Conservation (phyloP, 1,284 basidiomycete species). For the Ganoderma sinense region DNA sequence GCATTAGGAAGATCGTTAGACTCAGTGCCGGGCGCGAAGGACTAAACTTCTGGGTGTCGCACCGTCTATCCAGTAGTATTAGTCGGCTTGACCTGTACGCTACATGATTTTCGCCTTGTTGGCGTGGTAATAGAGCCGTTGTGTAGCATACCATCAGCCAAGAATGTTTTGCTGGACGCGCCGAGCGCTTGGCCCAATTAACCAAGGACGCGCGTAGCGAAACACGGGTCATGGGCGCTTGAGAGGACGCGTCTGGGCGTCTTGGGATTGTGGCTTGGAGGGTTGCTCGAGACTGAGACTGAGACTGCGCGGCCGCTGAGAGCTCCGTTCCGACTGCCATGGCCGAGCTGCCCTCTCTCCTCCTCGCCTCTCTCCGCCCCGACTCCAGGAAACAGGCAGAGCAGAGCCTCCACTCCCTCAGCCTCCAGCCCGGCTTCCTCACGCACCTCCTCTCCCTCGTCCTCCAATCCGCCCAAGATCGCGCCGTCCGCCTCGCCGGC, state of each 20-base stretch:
- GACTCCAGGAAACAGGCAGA: constrained; percentile 83
- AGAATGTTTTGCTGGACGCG: no score
- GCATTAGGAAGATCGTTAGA: no score
- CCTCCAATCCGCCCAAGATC: constrained; percentile 71
- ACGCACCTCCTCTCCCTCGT: constrained; percentile 76
- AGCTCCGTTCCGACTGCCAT: constrained; percentile 42
- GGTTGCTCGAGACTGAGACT: background rate
- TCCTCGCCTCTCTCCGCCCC: constrained; percentile 80
- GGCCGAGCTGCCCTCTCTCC: constrained; percentile 71
- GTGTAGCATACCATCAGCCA: no score
- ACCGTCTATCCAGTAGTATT: no score
- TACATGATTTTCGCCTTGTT: no score
- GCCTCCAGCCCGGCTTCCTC: constrained; percentile 82
- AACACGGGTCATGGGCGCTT: constrained; percentile 22
- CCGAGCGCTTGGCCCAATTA: no score
- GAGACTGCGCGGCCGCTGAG: constrained; percentile 6
- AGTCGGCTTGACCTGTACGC: no score
- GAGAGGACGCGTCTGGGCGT: background rate
- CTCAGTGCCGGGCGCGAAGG: no score
- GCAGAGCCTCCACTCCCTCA: constrained; percentile 71
- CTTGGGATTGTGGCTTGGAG: background rate
- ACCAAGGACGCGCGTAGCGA: background rate
- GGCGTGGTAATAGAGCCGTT: no score
- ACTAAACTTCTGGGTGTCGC: no score
- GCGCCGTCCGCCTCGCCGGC: constrained; percentile 79